These are phyloP conservation scores for Beauveria australis DNA, from an alignment of 2,329 filamentous ascomycete genomes.

Conservation along the genomic window DNA sequence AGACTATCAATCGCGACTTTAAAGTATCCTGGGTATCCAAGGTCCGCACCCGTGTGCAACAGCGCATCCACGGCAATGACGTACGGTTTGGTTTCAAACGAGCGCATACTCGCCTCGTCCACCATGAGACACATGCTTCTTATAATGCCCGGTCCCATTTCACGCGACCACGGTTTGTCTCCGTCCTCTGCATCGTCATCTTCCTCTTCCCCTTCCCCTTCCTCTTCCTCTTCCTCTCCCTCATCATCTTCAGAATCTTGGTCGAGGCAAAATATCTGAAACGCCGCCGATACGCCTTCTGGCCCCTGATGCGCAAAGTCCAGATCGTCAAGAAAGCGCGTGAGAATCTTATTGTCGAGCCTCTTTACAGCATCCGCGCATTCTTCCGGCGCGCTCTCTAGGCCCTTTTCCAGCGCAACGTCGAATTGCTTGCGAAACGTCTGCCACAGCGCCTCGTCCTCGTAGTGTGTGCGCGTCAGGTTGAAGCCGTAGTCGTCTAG, in stretches of 20 bases:
- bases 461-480: not conserved
- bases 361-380: not conserved
- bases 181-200: not conserved
- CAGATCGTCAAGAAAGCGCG: not conserved
- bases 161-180: not conserved
- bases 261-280: not conserved
- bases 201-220: not conserved
- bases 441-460: not conserved
- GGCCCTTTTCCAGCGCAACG: not conserved
- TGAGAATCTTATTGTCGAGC: not conserved
- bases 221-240: not conserved
- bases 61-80: slow-evolving; percentile 5
- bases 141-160: slow-evolving; percentile 1
- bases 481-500: slow-evolving; percentile 2
- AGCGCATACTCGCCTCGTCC: not conserved
- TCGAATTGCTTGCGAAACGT: not conserved
- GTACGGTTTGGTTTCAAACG: not conserved
- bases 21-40: not conserved
- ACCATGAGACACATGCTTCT: not conserved
- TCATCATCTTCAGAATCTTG: not conserved
- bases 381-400: not conserved
- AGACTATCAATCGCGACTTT: not conserved
- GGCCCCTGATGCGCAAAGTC: not conserved
- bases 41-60: not conserved
- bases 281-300: not conserved